phyloP scores from a whole-genome alignment of 768 basidiomycete species.

The Suillus ampliporus region DNA sequence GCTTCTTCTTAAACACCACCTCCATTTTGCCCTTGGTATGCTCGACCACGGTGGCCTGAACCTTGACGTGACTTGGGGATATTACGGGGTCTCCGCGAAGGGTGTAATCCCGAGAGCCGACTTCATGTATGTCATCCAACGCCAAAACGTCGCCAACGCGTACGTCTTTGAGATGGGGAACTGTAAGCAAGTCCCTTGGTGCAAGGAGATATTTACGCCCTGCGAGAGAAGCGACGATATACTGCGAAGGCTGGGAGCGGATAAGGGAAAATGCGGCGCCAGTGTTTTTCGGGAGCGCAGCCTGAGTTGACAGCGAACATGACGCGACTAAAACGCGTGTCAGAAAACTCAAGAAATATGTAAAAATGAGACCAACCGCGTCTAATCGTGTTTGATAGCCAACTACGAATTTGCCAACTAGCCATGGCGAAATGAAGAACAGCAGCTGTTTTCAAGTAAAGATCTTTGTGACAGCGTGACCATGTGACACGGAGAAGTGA shows the following conservation, averaged over 20 bases:
- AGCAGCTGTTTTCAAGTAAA: constrained; percentile 3
- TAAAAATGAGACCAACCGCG: constrained; percentile 23
- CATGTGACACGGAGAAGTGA: constrained; percentile 16
- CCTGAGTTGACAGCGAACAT: constrained; percentile 40
- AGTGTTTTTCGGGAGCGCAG: constrained; percentile 44
- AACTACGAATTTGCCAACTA: constrained; percentile 30
- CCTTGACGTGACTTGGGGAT: constrained; percentile 66
- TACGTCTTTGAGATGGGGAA: constrained; percentile 87
- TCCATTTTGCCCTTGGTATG: constrained; percentile 97
- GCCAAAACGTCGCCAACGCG: constrained; percentile 84
- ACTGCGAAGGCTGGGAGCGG: constrained; percentile 90
- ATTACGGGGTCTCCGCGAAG: constrained; percentile 80
- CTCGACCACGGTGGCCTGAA: constrained; percentile 93
- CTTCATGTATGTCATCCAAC: constrained; percentile 88
- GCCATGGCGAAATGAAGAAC: constrained; percentile 12
- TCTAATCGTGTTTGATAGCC: constrained; percentile 30
- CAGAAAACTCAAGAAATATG: neutral
- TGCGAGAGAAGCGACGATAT: constrained; percentile 87
- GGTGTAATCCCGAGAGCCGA: constrained; percentile 95
- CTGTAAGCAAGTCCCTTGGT: constrained; percentile 90
- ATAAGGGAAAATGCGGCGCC: constrained; percentile 77
- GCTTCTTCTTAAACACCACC: constrained; percentile 92
- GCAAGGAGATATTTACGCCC: constrained; percentile 90
- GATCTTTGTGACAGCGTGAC: constrained; percentile 14
- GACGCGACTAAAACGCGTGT: constrained; percentile 22